phyloP scores from a whole-genome alignment of 768 basidiomycete species.

The Hirschioporus abietinus region DNA sequence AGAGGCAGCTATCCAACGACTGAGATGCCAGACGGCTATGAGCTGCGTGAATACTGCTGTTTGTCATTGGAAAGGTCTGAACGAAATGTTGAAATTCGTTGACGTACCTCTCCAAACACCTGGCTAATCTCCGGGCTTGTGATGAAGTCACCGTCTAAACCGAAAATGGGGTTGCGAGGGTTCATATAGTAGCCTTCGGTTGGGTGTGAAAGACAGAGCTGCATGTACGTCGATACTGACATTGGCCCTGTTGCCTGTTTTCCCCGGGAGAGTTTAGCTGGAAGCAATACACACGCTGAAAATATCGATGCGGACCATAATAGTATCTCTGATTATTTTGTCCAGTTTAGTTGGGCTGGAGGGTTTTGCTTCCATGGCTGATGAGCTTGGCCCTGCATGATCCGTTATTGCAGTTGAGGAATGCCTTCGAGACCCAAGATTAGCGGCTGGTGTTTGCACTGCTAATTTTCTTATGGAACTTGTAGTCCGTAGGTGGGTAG shows the following conservation, averaged over 20 bases:
- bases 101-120: constrained; percentile 88
- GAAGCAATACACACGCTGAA: constrained; percentile 40
- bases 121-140: constrained; percentile 97
- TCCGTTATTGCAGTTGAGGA: background rate
- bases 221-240: constrained; percentile 86
- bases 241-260: constrained; percentile 82
- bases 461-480: background rate
- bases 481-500: background rate
- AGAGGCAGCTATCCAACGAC: constrained; percentile 61
- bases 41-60: constrained; percentile 46
- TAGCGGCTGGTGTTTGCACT: background rate
- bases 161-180: constrained; percentile 69
- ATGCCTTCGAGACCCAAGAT: background rate
- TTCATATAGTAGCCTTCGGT: constrained; percentile 92
- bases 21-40: constrained; percentile 79
- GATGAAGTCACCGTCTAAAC: constrained; percentile 84
- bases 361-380: background rate
- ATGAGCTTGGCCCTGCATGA: constrained; percentile 5
- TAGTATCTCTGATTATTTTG: constrained; percentile 61
- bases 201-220: constrained; percentile 85
- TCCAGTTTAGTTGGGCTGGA: constrained; percentile 36
- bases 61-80: constrained; percentile 12
- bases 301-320: constrained; percentile 21
- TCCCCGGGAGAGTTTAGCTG: background rate
- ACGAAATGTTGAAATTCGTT: background rate